Evolutionary conservation across 805 yeast species (phyloP), one percentile per base, ranked within the genome.

Genomic region (Metschnikowia lachancei): DNA sequence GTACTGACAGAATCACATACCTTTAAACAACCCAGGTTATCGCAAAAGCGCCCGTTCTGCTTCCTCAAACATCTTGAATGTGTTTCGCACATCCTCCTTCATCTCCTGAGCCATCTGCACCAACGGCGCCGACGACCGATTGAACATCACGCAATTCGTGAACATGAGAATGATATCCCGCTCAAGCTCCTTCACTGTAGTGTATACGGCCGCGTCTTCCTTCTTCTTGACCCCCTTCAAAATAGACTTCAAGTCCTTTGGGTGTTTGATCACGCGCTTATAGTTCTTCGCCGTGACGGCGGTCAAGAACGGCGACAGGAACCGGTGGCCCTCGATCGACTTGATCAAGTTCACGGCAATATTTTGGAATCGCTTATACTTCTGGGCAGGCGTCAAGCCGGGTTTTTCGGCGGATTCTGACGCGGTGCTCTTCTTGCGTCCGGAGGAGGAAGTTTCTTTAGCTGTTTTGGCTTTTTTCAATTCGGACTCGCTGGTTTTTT

Each of bases 101-200:
- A 87, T 85, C 53, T 81, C 87, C 51, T 75, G 67, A 1, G 89
- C 78, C 75, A 87, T 76, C 31, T 65, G 62, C 36, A 77, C 79
- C 50, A 85, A 73, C 44, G 83, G 88, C 22, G 82, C 77, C 49
- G 77, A 81, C 50, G 80, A 74, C 55, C 78, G 78, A 62, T 87
- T 87, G 66, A 82, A 87, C 94, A 87, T 87, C 14, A 87, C 76
- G 14, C 92, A 87, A 62, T 87, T 87, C 42, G 92, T 85, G 66
- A 84, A 85, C 94, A 87, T 85, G 49, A 83, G 69, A 68, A 83
- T 75, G 36, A 87, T 70, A 51, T 84, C 87, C 41, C 85, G 69
- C 54, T 87, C 88, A 18, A 87, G 67, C 47, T 83, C 81, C 30
- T 75, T 70, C 35, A 87, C 76, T 45, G 75, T 72, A 0, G 82